These are phyloP conservation scores for Neonectria faginata DNA, from an alignment of 2,329 filamentous ascomycete genomes.

Conservation along the genomic window DNA sequence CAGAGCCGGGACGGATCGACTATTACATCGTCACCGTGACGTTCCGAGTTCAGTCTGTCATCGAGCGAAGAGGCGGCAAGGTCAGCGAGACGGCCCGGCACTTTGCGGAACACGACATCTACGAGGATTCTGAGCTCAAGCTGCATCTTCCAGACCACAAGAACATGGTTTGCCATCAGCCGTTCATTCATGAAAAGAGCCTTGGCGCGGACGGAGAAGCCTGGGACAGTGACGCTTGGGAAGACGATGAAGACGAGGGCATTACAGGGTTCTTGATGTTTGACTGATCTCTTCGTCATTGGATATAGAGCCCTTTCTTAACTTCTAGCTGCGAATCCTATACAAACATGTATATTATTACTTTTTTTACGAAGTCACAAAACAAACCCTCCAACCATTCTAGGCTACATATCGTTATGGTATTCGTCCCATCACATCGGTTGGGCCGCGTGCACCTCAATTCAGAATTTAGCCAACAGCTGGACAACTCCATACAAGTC, in stretches of 20 bases:
- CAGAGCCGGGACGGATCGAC: conserved; percentile 51
- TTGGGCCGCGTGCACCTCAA: no score
- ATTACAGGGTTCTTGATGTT: no score
- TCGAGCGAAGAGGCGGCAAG: conserved; percentile 37
- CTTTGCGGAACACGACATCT: background rate
- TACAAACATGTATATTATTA: no score
- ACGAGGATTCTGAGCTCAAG: background rate
- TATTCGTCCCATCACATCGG: no score
- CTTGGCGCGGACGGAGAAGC: background rate
- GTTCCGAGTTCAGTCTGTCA: conserved; percentile 44
- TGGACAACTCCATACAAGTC: no score
- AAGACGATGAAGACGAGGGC: background rate
- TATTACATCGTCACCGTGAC: conserved; percentile 58
- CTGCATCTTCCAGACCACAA: conserved; percentile 15
- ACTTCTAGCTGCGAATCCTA: no score
- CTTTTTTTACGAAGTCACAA: no score
- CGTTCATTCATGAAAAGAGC: background rate
- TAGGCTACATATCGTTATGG: no score
- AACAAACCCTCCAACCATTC: no score
- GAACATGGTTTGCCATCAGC: conserved; percentile 1
- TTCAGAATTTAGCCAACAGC: no score
- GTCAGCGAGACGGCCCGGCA: conserved; percentile 27
- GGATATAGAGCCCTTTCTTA: no score
- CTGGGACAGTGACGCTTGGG: background rate
- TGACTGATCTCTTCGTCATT: no score